Percentiles rank a stretch among this genome's conserved stretches.
Evolutionary conservation across 345 rosid species (phyloP).

Genomic region (Aethionema arabicum): DNA sequence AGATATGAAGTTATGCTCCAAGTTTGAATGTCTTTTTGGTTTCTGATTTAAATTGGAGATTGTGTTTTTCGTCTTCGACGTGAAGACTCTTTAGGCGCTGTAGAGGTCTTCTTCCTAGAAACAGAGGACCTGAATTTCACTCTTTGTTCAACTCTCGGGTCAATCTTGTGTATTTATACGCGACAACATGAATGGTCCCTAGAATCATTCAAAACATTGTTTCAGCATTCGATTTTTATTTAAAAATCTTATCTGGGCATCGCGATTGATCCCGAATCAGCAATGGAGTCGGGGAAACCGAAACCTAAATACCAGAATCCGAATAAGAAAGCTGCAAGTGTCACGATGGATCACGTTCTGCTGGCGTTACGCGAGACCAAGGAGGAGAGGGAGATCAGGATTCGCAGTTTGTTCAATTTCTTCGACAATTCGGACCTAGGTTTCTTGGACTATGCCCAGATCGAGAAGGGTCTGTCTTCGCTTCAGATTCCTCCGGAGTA

Average conservation of each 20-base stretch:
- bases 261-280: slow-evolving; percentile 26
- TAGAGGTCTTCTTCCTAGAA: slow-evolving; percentile 20
- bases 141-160: slow-evolving; percentile 6
- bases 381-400: slow-evolving; percentile 82
- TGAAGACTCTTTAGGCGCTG: slow-evolving; percentile 21
- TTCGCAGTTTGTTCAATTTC: slow-evolving; percentile 75
- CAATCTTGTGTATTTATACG: slow-evolving; percentile 2
- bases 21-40: slow-evolving; percentile 8
- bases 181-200: slow-evolving; percentile 24
- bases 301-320: slow-evolving; percentile 42
- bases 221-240: background rate
- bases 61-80: slow-evolving; percentile 9
- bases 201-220: slow-evolving; percentile 20
- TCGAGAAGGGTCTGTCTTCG: slow-evolving; percentile 80
- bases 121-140: slow-evolving; percentile 6
- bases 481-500: slow-evolving; percentile 85
- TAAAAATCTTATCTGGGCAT: background rate
- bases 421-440: slow-evolving; percentile 67
- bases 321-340: slow-evolving; percentile 50
- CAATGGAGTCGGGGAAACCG: slow-evolving; percentile 42
- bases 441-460: slow-evolving; percentile 74
- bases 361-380: slow-evolving; percentile 76
- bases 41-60: slow-evolving; percentile 12
- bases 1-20: background rate
- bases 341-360: slow-evolving; percentile 82